Conservation (phyloP, 768 basidiomycete species). For the Tubosaeta brunneosetosa region DNA sequence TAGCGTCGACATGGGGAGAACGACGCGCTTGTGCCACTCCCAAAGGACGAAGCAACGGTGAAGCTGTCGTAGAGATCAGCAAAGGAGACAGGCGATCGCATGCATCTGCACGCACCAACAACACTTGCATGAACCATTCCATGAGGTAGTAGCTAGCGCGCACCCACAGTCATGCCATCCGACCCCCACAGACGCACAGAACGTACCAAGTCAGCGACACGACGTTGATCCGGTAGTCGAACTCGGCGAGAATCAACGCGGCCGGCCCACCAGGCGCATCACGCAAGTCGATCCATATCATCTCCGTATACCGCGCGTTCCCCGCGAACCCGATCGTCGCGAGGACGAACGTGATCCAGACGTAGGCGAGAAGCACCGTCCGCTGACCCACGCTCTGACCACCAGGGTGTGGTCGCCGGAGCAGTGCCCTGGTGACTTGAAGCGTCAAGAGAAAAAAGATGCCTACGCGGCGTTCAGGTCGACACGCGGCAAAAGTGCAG, state of each 20-base stretch:
- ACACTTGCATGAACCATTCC: constrained; percentile 28
- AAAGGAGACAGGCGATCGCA: not conserved
- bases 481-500: not conserved
- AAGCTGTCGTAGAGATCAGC: constrained; percentile 2
- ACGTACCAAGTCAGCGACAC: constrained; percentile 18
- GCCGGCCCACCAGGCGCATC: constrained; percentile 10
- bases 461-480: constrained; percentile 8
- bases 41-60: constrained; percentile 17
- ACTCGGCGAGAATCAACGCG: constrained; percentile 10
- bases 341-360: constrained; percentile 23
- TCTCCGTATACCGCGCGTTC: constrained; percentile 25
- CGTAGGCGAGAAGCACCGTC: constrained; percentile 15
- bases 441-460: constrained; percentile 20
- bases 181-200: not conserved
- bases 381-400: constrained; percentile 1
- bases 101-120: constrained; percentile 11
- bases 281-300: constrained; percentile 33
- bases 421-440: constrained; percentile 12
- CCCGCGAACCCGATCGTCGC: constrained; percentile 24
- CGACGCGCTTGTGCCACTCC: constrained; percentile 10
- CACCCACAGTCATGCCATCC: not conserved
- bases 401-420: not conserved
- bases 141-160: constrained; percentile 22
- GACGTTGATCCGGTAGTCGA: constrained; percentile 18
- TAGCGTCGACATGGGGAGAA: constrained; percentile 12